Conservation (phyloP, 768 basidiomycete species). For the Auricularia auricula-judae region DNA sequence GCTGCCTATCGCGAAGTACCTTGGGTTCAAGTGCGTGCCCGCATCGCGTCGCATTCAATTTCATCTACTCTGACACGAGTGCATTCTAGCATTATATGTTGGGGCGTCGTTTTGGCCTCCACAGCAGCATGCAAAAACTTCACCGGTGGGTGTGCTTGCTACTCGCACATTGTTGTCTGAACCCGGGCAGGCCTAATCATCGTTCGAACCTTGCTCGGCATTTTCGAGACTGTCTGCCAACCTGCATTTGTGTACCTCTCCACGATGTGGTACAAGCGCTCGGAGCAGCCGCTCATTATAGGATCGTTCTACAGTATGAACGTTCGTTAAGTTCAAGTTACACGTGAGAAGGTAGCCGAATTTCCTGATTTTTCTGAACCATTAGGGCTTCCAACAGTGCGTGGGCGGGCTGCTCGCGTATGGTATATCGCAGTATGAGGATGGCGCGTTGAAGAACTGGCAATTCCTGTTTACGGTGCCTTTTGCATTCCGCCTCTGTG, state of each 20-base stretch:
- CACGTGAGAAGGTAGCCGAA: too few relatives aligned
- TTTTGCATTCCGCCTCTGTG: background rate
- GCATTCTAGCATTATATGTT: conserved; percentile 22
- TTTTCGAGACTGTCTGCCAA: conserved; percentile 39
- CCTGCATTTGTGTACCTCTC: conserved; percentile 38
- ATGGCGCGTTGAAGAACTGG: conserved; percentile 36
- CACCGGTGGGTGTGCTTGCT: conserved; percentile 4
- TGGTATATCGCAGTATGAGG: conserved; percentile 34
- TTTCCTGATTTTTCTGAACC: too few relatives aligned
- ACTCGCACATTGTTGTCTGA: background rate
- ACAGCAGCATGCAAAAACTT: conserved; percentile 38
- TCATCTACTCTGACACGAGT: too few relatives aligned
- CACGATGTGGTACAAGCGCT: conserved; percentile 42
- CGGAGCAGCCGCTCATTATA: conserved; percentile 37
- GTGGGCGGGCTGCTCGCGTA: conserved; percentile 40
- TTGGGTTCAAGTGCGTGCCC: conserved; percentile 29
- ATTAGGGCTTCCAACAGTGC: conserved; percentile 30
- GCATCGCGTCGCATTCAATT: background rate
- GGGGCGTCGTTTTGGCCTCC: conserved; percentile 38
- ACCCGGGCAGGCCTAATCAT: conserved; percentile 25
- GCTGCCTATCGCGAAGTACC: conserved; percentile 39
- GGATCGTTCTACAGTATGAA: conserved; percentile 37
- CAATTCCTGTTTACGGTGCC: conserved; percentile 32
- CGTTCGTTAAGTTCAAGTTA: background rate
- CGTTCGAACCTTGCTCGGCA: conserved; percentile 35